These are phyloP conservation scores for Phytopythium litorale DNA, from an alignment of 352 stramenopile genomes.

Conservation along the genomic window DNA sequence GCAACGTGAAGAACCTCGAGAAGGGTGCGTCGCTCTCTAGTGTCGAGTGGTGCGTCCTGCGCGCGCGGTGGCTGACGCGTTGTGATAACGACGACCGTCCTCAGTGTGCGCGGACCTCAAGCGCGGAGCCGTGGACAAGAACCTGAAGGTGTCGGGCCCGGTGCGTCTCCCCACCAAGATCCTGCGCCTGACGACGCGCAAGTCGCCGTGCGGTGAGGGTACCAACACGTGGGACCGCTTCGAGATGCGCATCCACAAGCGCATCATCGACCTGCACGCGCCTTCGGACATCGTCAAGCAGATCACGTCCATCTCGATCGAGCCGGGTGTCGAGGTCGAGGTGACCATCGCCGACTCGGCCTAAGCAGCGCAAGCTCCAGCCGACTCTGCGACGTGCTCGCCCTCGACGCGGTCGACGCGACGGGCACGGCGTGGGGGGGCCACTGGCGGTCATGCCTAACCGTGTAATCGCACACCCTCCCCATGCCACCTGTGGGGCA, in stretches of 20 bases:
- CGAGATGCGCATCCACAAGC: slow-evolving; percentile 99
- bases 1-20: slow-evolving; percentile 99
- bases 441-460: slow-evolving; percentile 1
- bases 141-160: slow-evolving; percentile 97
- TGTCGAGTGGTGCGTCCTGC: not conserved
- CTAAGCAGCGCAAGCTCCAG: slow-evolving; percentile 33
- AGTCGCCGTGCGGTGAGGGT: slow-evolving; percentile 97
- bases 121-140: slow-evolving; percentile 96
- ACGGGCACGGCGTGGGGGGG: slow-evolving; percentile 5
- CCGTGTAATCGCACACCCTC: slow-evolving; percentile 5
- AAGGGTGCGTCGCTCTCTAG: slow-evolving; percentile 64
- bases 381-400: not conserved
- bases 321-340: slow-evolving; percentile 98
- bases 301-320: slow-evolving; percentile 99
- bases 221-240: slow-evolving; percentile 99
- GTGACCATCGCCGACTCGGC: slow-evolving; percentile 95
- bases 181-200: slow-evolving; percentile 97
- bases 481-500: slow-evolving; percentile 1
- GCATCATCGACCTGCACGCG: slow-evolving; percentile 98
- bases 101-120: slow-evolving; percentile 98
- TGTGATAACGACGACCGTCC: not conserved
- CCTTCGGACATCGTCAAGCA: slow-evolving; percentile 99
- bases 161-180: slow-evolving; percentile 99
- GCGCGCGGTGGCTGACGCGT: not conserved
- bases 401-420: not conserved